Evolutionary conservation across 345 rosid species (phyloP), one percentile per base, ranked within the genome.

Genomic region (Erodium maritimum): DNA sequence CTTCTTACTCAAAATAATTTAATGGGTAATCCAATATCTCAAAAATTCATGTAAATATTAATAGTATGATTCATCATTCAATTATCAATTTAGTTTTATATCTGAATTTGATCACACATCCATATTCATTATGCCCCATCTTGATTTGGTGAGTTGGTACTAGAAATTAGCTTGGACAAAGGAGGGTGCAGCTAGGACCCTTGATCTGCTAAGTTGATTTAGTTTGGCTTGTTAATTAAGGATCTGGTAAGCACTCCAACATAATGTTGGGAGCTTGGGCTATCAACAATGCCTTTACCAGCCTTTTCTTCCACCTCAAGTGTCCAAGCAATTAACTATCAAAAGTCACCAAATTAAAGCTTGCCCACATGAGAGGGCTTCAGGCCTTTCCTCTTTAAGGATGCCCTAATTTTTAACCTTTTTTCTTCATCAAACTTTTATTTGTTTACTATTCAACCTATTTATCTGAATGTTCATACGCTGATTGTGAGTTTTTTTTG

Each of bases 291-390:
- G 48, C 42, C 48, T 7, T 45, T 54, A 22, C n/a, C 61, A 34
- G 14, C 57, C 21, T 33, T 65, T 10, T n/a, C 52, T 55, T 61
- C 52, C 24, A 2, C 19, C 5, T 42, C 48, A 42, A 42, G 48
- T 42, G 48, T 42, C 14, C 48, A 7, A 10, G 14, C 48, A 42
- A 42, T 14, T 2, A 17, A 6, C 50, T 19, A 16, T 23, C 45
- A 14, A 62, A 62, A 46, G 55, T 65, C 52, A 58, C 52, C 60
- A 29, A 4, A 29, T 29, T 21, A 67, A 56, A 50, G 50, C 21
- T 50, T 59, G 19, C 24, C 21, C 14, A 6, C 10, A 0, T 10
- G 48, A 42, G 48, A 12, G 48, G 48, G 48, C 17, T 42, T 42
- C 12, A 16, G 48, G 48, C 37, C 37, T 29, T 29, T 29, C 37